Percentiles rank a stretch among this genome's conserved stretches.
Conservation (phyloP, 164 flowering plant species). For the Annona squamosa region DNA sequence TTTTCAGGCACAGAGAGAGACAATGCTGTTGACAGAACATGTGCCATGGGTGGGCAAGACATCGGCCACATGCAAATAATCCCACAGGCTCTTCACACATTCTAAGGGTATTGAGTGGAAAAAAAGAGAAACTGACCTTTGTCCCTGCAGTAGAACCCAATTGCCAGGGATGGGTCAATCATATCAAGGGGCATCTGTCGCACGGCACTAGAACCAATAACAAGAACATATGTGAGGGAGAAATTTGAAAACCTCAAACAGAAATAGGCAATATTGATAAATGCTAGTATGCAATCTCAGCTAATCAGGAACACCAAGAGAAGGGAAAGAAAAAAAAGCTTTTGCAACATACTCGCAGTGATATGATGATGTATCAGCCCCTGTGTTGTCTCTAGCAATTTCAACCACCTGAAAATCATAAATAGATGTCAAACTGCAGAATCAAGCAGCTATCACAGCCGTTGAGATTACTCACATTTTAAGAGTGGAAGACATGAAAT, state of each 20-base stretch:
- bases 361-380: constrained; percentile 81
- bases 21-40: neutral
- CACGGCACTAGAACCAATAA: constrained; percentile 30
- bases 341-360: constrained; percentile 60
- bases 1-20: neutral
- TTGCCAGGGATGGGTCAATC: constrained; percentile 91
- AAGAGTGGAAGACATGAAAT: no score
- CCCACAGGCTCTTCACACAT: neutral
- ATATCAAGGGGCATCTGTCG: constrained; percentile 57
- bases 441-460: neutral
- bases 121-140: constrained; percentile 35
- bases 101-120: neutral
- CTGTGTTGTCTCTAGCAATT: constrained; percentile 35
- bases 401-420: constrained; percentile 41
- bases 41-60: neutral
- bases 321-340: neutral
- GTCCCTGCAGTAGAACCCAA: constrained; percentile 84
- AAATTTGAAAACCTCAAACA: neutral
- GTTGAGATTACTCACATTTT: no score
- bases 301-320: neutral
- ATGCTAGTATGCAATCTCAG: neutral
- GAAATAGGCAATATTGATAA: neutral
- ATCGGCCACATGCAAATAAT: neutral
- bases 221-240: neutral
- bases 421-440: neutral